Evolutionary conservation across 495 filamentous ascomycete species (phyloP).

Genomic region (Jackrogersella minutella): DNA sequence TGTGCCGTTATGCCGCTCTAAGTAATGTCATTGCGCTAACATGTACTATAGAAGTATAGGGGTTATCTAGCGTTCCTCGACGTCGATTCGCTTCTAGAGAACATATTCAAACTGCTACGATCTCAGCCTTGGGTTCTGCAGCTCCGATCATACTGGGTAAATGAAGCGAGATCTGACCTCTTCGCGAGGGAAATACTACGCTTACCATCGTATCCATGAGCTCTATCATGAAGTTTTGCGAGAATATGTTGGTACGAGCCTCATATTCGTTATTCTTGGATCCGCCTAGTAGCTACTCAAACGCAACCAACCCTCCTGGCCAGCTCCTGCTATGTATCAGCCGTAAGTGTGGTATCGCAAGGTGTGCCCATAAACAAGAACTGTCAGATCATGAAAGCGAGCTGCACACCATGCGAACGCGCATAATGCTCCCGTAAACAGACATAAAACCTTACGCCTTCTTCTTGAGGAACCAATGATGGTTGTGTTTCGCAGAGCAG

Average conservation of each 20-base stretch:
- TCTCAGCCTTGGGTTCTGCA: slow-evolving; percentile 2
- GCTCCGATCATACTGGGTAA: slow-evolving; percentile 3
- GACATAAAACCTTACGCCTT: slow-evolving; percentile 32
- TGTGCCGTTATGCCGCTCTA: slow-evolving; percentile 33
- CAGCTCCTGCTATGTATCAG: slow-evolving; percentile 8
- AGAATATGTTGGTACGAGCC: slow-evolving; percentile 17
- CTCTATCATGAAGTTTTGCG: slow-evolving; percentile 34
- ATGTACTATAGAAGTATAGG: slow-evolving; percentile 9
- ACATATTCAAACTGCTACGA: not conserved
- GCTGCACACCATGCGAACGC: slow-evolving; percentile 14
- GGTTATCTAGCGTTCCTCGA: not conserved
- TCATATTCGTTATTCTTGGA: slow-evolving; percentile 18
- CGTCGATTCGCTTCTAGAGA: not conserved
- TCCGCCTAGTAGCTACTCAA: slow-evolving; percentile 8
- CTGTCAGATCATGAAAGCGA: slow-evolving; percentile 36
- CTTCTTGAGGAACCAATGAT: slow-evolving; percentile 20
- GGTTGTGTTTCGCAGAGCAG: not conserved
- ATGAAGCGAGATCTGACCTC: slow-evolving; percentile 5
- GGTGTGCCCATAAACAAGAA: slow-evolving; percentile 25
- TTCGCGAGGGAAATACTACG: slow-evolving; percentile 13
- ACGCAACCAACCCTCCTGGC: not conserved
- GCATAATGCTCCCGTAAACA: slow-evolving; percentile 39
- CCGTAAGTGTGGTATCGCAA: slow-evolving; percentile 18
- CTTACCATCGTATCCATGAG: slow-evolving; percentile 9
- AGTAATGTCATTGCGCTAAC: not conserved